Conservation (phyloP, 164 flowering plant genomes). For the Magnolia changhungtana region DNA sequence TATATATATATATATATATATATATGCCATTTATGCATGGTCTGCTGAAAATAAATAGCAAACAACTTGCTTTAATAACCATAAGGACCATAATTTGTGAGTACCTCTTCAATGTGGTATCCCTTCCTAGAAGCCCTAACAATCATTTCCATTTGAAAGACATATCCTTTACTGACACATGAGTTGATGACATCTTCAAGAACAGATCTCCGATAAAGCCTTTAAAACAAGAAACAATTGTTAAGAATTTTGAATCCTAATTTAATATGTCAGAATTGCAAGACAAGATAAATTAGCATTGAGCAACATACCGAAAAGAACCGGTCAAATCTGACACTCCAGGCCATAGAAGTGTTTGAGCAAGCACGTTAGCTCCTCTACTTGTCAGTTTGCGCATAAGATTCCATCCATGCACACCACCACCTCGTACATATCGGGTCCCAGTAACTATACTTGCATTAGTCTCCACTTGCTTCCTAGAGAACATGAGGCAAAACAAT, state of each 20-base stretch:
- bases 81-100: not conserved
- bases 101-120: conserved; percentile 93
- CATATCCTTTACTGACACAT: conserved; percentile 93
- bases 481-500: conserved; percentile 5
- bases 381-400: conserved; percentile 97
- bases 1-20: no score
- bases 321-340: conserved; percentile 99
- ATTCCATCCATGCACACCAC: conserved; percentile 99
- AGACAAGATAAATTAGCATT: not conserved
- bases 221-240: conserved; percentile 19
- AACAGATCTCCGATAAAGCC: conserved; percentile 79
- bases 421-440: conserved; percentile 91
- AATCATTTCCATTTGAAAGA: conserved; percentile 99
- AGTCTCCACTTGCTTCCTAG: conserved; percentile 85
- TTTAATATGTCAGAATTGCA: not conserved
- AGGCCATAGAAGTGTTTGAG: conserved; percentile 95
- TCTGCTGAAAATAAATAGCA: not conserved
- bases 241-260: conserved; percentile 6
- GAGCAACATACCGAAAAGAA: conserved; percentile 66
- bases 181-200: conserved; percentile 87
- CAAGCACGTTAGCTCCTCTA: conserved; percentile 97
- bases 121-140: conserved; percentile 92
- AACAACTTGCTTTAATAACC: not conserved
- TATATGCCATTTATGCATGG: no score
- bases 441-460: conserved; percentile 96